Percentiles rank a stretch among this genome's conserved stretches.
Conservation (phyloP, 306 rosid genomes). For the Ammopiptanthus mongolicus region DNA sequence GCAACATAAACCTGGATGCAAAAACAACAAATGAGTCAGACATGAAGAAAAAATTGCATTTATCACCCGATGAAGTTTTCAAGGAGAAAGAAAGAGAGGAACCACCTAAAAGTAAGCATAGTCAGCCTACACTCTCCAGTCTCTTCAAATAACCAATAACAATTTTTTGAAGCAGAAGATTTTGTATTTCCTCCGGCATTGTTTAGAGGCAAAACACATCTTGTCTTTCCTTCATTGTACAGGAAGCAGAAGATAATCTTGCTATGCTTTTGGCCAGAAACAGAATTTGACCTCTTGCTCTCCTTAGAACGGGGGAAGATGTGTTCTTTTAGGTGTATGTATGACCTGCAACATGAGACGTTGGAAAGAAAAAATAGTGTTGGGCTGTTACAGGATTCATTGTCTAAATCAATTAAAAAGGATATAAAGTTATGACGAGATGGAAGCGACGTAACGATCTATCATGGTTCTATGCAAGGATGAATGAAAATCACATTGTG, state of each 20-base stretch:
- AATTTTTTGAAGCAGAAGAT: background rate
- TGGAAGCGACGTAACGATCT: background rate
- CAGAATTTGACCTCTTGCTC: background rate
- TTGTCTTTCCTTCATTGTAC: background rate
- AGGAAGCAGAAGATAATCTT: conserved; percentile 8
- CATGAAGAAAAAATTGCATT: conserved; percentile 1
- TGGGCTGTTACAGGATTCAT: no score
- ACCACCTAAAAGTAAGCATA: conserved; percentile 9
- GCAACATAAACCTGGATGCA: conserved; percentile 14
- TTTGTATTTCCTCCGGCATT: background rate
- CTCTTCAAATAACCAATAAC: conserved; percentile 36
- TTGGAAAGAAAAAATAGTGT: no score
- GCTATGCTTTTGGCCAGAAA: background rate
- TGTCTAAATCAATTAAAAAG: no score
- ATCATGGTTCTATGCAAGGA: background rate
- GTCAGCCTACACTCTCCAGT: conserved; percentile 34
- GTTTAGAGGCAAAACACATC: conserved; percentile 10
- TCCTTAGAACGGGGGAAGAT: no score
- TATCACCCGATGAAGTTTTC: background rate
- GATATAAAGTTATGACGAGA: background rate
- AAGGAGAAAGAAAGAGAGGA: conserved; percentile 9
- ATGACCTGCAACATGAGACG: no score
- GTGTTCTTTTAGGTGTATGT: no score
- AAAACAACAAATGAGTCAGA: background rate
- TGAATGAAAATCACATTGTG: background rate